Evolutionary conservation across 2,329 filamentous ascomycete genomes (phyloP).

Genomic region (Cladosporium sp.): DNA sequence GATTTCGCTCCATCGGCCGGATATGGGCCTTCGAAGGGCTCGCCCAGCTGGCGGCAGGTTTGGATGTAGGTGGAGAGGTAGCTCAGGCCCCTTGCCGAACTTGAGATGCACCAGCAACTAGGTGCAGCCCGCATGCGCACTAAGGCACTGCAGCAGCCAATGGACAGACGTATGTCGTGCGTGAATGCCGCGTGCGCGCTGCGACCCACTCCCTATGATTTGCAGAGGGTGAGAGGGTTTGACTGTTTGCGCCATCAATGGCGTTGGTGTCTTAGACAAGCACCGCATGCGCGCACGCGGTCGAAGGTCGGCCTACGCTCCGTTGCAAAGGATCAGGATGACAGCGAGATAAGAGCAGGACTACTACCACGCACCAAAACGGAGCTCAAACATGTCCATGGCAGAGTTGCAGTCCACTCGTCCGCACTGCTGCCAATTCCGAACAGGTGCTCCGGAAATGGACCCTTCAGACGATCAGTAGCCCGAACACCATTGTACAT

Average conservation of each 20-base stretch:
- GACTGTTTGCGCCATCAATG: slow-evolving; percentile 9
- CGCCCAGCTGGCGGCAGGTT: slow-evolving; percentile 10
- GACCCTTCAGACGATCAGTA: background rate
- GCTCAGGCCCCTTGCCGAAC: slow-evolving; percentile 10
- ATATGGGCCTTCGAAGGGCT: slow-evolving; percentile 6
- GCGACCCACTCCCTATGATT: slow-evolving; percentile 1
- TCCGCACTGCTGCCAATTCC: background rate
- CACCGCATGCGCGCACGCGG: background rate
- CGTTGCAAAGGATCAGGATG: background rate
- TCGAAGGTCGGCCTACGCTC: background rate
- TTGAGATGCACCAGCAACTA: slow-evolving; percentile 21
- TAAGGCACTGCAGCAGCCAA: slow-evolving; percentile 9
- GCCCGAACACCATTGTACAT: background rate
- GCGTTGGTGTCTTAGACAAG: background rate
- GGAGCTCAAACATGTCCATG: background rate
- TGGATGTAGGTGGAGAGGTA: slow-evolving; percentile 9
- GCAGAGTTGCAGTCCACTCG: background rate
- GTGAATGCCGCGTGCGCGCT: slow-evolving; percentile 12
- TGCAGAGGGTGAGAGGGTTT: slow-evolving; percentile 11
- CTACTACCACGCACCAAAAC: background rate
- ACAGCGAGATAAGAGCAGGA: background rate
- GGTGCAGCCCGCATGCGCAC: slow-evolving; percentile 12
- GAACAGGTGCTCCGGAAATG: background rate
- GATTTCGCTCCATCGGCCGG: slow-evolving; percentile 11
- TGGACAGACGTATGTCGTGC: background rate